phyloP scores from a whole-genome alignment of 2,329 filamentous ascomycete genomes.

The Fusarium mundagurra region DNA sequence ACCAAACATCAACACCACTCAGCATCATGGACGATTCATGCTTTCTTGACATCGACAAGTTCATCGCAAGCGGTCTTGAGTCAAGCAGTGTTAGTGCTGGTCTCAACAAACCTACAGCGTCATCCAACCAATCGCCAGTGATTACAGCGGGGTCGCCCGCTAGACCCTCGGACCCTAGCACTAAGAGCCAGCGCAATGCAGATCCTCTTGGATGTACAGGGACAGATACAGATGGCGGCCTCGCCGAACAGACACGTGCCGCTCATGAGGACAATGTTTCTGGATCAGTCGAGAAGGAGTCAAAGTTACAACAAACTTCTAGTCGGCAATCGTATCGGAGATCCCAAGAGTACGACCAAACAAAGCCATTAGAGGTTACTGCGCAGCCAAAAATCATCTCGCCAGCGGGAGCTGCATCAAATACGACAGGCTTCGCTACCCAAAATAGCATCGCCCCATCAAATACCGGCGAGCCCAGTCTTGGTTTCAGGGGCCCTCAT shows the following conservation, averaged over 20 bases:
- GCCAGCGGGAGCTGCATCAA: constrained; percentile 21
- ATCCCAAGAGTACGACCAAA: not conserved
- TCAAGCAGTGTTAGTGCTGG: constrained; percentile 28
- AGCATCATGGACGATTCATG: constrained; percentile 45
- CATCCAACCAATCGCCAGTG: constrained; percentile 28
- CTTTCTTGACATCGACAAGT: constrained; percentile 18
- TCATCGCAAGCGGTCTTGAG: constrained; percentile 15
- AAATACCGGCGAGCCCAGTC: constrained; percentile 28
- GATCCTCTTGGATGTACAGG: constrained; percentile 25
- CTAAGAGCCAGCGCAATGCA: constrained; percentile 21
- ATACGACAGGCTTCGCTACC: constrained; percentile 33
- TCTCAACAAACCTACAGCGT: constrained; percentile 28
- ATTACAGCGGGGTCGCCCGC: constrained; percentile 21
- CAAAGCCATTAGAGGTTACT: not conserved
- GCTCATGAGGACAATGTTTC: constrained; percentile 17
- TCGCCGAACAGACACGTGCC: constrained; percentile 32
- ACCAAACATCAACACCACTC: constrained; percentile 43
- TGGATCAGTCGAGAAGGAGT: constrained; percentile 7
- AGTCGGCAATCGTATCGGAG: constrained; percentile 1
- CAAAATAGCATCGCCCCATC: constrained; percentile 42
- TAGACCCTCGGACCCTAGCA: constrained; percentile 17
- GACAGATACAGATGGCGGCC: constrained; percentile 22
- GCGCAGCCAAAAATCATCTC: constrained; percentile 32
- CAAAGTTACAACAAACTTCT: not conserved
- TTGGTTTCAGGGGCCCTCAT: constrained; percentile 37